Base-by-base conservation (phyloP, 1,139 yeast species). In the Debaryomyces subglobosus region DNA sequence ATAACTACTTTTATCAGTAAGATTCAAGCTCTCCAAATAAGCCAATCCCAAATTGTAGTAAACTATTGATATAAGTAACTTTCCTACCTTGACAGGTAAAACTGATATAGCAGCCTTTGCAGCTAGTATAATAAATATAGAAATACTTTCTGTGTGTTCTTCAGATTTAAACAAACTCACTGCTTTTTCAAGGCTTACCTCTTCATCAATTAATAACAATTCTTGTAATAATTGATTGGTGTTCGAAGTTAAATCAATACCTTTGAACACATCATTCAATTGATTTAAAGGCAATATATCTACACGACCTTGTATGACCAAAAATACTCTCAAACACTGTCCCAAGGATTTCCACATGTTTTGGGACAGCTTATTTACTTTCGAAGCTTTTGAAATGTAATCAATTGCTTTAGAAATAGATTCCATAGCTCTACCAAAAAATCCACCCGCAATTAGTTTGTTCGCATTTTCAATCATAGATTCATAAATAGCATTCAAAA, bases 41-140 rank as follows among this genome's bases (percentile, higher is more conserved):
- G 90, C 76, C 29, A 86, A 64, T 1, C 96, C 97, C 30, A 89
- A 65, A 60, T 92, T 91, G 64, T 81, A 89, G 65, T 79, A 77
- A 1, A 81, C 72, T 10, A 85, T 74, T 0, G 96, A 82, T 42
- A 81, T 70, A 16, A 85, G 63, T n/a, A 78, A 67, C 59, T 81
- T 78, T 24, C 82, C 65, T 0, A 68, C 57, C 32, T 73, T 65
- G 7, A 52, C 59, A n/a, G 74, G 75, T 38, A 70, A 54, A 35
- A 54, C 56, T 34, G 53, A 61, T 36, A 67, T 65, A 35, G 65
- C 70, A 32, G 68, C 65, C 20, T 63, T 61, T 9, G 69, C 62
- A 5, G 70, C 53, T 30, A 69, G 53, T n/a, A 74, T 61, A 4
- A 65, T 57, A 15, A 71, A 55, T 20, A 53, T 35, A 2, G 62